Evolutionary conservation across 2,329 filamentous ascomycete species (phyloP).

Genomic region (Xylaria sp.): DNA sequence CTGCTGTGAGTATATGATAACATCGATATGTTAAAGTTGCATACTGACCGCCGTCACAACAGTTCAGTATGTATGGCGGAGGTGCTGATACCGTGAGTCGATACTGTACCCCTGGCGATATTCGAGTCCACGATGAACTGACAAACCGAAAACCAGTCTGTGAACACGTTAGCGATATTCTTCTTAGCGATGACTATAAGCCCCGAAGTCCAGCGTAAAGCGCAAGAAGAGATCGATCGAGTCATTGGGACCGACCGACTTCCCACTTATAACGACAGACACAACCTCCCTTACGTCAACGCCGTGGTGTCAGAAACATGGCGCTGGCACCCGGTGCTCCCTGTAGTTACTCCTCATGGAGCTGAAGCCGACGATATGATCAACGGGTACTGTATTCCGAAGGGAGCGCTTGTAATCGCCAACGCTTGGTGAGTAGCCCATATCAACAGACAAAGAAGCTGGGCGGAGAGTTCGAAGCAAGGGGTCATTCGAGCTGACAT

Average conservation of each 20-base stretch:
- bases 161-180: conserved; percentile 38
- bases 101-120: not conserved
- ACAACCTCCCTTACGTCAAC: conserved; percentile 26
- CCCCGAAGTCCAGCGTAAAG: conserved; percentile 40
- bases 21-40: no score
- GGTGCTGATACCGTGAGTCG: conserved; percentile 26
- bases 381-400: conserved; percentile 20
- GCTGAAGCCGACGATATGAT: conserved; percentile 11
- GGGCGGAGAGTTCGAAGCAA: no score
- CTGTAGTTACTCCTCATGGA: conserved; percentile 22
- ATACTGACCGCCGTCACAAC: no score
- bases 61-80: no score
- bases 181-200: conserved; percentile 44
- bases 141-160: conserved; percentile 31
- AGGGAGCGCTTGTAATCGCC: conserved; percentile 14
- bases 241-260: conserved; percentile 29
- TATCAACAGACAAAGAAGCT: not conserved
- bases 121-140: no score
- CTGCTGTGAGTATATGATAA: no score
- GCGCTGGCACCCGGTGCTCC: conserved; percentile 27
- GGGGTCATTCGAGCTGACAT: not conserved
- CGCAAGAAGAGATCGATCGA: conserved; percentile 31
- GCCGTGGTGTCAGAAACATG: conserved; percentile 25
- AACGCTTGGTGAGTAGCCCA: conserved; percentile 18
- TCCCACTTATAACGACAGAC: conserved; percentile 23